A percentile compares a stretch with the other conserved stretches of the same genome.
Conservation (phyloP, 148 eudicot genomes). For the Polygonum aviculare region DNA sequence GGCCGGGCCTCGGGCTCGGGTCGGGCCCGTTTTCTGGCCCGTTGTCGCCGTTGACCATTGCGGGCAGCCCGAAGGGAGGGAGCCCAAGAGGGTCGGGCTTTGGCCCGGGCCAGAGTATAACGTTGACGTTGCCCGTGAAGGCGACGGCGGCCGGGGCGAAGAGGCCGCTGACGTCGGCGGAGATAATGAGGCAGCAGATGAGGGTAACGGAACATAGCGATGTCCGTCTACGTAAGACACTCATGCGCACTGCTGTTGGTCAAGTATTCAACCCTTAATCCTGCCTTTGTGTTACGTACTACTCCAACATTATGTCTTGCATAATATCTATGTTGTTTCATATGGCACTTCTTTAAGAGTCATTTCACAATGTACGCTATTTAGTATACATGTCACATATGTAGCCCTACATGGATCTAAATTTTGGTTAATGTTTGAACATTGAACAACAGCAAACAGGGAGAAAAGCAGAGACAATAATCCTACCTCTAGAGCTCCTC, state of each 20-base stretch:
- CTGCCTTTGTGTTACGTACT: not conserved
- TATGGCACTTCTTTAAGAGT: too few relatives aligned
- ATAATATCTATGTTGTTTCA: too few relatives aligned
- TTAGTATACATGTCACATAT: not conserved
- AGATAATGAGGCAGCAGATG: conserved; percentile 97
- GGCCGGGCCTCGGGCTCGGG: conserved; percentile 17
- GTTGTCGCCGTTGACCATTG: conserved; percentile 27
- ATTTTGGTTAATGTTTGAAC: not conserved
- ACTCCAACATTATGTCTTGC: too few relatives aligned
- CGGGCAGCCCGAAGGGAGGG: not conserved
- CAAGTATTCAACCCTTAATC: conserved; percentile 40
- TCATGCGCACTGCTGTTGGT: conserved; percentile 94
- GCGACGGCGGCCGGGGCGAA: conserved; percentile 13
- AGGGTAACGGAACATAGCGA: conserved; percentile 88
- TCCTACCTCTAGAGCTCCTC: conserved; percentile 82
- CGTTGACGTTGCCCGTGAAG: conserved; percentile 31
- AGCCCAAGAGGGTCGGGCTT: conserved; percentile 9
- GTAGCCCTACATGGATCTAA: not conserved
- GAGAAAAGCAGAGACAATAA: conserved; percentile 71
- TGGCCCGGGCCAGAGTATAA: conserved; percentile 24
- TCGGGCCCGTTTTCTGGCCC: conserved; percentile 6
- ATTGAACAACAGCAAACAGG: conserved; percentile 44
- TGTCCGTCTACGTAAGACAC: conserved; percentile 78
- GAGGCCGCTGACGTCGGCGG: conserved; percentile 82
- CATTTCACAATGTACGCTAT: too few relatives aligned